These are phyloP conservation scores for Drechslerella dactyloides DNA, from an alignment of 2,329 filamentous ascomycete genomes.

Conservation along the genomic window DNA sequence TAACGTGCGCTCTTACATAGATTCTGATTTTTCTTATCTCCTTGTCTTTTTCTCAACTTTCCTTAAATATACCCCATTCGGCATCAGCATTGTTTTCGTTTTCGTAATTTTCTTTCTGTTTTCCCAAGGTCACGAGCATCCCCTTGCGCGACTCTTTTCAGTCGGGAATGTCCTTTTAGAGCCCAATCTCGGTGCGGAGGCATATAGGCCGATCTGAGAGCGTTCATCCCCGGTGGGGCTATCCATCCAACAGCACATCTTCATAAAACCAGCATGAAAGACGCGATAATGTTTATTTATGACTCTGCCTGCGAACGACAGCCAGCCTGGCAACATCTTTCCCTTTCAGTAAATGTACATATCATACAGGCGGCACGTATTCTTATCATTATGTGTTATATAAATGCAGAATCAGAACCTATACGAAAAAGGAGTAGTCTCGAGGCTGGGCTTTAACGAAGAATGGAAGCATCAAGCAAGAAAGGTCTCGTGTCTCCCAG, in stretches of 20 bases:
- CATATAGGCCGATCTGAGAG: not conserved
- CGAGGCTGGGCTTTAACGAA: too few species aligned
- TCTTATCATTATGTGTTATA: not conserved
- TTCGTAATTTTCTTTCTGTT: not conserved
- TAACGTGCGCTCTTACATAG: slow-evolving; percentile 6
- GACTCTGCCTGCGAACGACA: not conserved
- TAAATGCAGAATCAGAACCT: not conserved
- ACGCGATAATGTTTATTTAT: slow-evolving; percentile 6
- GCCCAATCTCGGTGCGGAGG: not conserved
- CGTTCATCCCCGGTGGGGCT: not conserved
- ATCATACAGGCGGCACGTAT: not conserved
- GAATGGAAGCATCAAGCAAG: too few species aligned
- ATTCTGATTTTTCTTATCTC: slow-evolving; percentile 16
- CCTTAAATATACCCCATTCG: slow-evolving; percentile 45
- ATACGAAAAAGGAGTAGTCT: not conserved
- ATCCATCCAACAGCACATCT: not conserved
- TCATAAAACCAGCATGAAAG: not conserved
- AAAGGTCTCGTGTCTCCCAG: too few species aligned
- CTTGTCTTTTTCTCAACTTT: slow-evolving; percentile 28
- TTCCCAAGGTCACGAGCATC: not conserved
- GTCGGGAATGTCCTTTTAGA: not conserved
- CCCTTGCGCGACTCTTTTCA: not conserved
- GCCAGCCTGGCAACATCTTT: not conserved
- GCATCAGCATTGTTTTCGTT: slow-evolving; percentile 48
- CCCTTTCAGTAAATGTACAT: not conserved